Conservation (phyloP, 345 rosid genomes). For the Sisymbrium irio region DNA sequence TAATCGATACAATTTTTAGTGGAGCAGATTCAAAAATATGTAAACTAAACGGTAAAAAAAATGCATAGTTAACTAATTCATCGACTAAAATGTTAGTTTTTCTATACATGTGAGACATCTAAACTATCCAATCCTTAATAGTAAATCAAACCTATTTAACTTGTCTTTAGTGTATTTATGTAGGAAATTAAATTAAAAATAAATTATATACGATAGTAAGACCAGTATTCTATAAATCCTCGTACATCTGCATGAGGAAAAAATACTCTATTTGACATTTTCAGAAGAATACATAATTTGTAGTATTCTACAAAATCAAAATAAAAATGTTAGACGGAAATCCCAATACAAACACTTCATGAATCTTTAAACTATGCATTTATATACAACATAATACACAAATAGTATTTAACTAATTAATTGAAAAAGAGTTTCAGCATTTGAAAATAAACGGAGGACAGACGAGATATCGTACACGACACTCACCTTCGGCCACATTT, state of each 20-base stretch:
- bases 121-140: too few relatives aligned
- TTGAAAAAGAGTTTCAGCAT: not conserved
- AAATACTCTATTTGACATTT: not conserved
- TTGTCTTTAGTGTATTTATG: not conserved
- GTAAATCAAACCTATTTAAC: not conserved
- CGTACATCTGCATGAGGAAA: not conserved
- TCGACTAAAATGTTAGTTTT: too few relatives aligned
- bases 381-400: not conserved
- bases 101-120: too few relatives aligned
- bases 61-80: too few relatives aligned
- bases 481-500: constrained; percentile 24
- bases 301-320: not conserved
- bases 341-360: constrained; percentile 30
- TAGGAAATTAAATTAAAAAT: not conserved
- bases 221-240: not conserved
- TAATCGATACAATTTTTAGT: too few relatives aligned
- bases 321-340: constrained; percentile 20
- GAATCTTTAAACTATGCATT: constrained; percentile 22
- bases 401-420: not conserved
- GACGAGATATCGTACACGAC: constrained; percentile 30
- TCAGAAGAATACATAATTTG: not conserved
- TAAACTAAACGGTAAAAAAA: too few relatives aligned
- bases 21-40: too few relatives aligned
- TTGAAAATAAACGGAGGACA: constrained; percentile 7
- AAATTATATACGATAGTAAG: not conserved